Base-by-base conservation (phyloP, 2,329 filamentous ascomycete genomes). In the Colletotrichum simmondsii region DNA sequence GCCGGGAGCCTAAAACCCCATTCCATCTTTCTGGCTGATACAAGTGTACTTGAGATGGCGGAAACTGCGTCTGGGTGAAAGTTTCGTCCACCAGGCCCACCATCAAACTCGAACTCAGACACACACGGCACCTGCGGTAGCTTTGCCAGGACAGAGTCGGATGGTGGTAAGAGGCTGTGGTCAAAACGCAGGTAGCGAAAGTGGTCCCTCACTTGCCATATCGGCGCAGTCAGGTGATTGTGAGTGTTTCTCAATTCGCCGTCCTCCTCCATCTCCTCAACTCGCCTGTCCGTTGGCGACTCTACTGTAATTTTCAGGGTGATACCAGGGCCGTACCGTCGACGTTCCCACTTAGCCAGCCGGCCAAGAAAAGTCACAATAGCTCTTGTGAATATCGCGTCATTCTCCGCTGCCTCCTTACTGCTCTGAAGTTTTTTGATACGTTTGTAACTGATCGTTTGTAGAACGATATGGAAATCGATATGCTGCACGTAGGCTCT, bases 41-140 rank as follows among this genome's bases (percentile, higher is more conserved):
- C 24, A 7, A 57, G n/a, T 4, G 53, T 26, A 28, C 35, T 59
- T 7, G 60, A 64, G 1, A 59, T 24, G 2, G 42, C 42, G 16
- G 52, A 60, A 6, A 59, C 58, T 14, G 37, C 60, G 0, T 65
- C 67, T 2, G 67, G 59, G 12, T 65, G 67, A 6, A 65, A 11
- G 16, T 65, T 59, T 4, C 60, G 52, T 5, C 67, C 37, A 0
- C 67, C 53, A 3, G 59, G 53, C 0, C 67, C 54, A 1, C 60
- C 53, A 1, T 69, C 52, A 3, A 69, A 30, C 4, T 58, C 52
- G 35, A 69, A 65, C 5, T 59, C 60, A 1, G 28, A 69, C n/a
- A 69, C 67, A 12, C 60, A 65, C 11, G 59, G 37, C 2, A 65
- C 37, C 28, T 59, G 60, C 37, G 52, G 37, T n/a, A 65, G 22